These are phyloP conservation scores for Silene noctiflora DNA, from an alignment of 179 eudicot genomes.

Conservation along the genomic window DNA sequence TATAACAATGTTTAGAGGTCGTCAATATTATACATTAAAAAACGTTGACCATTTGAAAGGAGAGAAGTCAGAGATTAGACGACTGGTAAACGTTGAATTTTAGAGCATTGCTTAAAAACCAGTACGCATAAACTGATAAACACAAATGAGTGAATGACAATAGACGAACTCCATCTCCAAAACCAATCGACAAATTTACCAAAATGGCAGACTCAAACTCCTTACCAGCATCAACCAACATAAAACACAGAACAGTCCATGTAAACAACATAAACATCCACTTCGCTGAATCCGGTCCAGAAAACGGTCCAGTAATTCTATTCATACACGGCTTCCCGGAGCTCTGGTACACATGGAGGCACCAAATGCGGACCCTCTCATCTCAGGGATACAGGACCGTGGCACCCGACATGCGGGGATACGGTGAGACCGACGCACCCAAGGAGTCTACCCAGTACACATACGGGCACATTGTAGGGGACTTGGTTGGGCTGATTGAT, in stretches of 20 bases:
- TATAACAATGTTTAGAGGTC: too few species aligned
- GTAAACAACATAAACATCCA: constrained; percentile 52
- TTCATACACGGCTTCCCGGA: constrained; percentile 73
- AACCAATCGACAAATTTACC: too few species aligned
- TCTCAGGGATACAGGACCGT: constrained; percentile 48
- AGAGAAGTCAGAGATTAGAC: too few species aligned
- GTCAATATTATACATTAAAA: too few species aligned
- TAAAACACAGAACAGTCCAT: constrained; percentile 33
- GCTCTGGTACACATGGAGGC: constrained; percentile 69
- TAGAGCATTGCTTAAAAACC: too few species aligned
- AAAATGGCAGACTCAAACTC: too few species aligned
- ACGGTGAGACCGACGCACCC: constrained; percentile 53
- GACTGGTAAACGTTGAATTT: too few species aligned
- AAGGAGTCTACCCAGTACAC: constrained; percentile 40
- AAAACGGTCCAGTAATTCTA: constrained; percentile 38
- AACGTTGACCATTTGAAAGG: too few species aligned
- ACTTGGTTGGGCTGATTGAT: constrained; percentile 53
- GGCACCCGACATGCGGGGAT: constrained; percentile 65
- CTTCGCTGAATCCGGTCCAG: constrained; percentile 48
- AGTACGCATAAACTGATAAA: too few species aligned
- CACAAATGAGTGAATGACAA: too few species aligned
- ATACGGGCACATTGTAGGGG: constrained; percentile 47
- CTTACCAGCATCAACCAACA: background rate
- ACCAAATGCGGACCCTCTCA: constrained; percentile 47
- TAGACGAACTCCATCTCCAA: too few species aligned